phyloP scores from a whole-genome alignment of 768 basidiomycete genomes.

The Tephrocybe sp. region DNA sequence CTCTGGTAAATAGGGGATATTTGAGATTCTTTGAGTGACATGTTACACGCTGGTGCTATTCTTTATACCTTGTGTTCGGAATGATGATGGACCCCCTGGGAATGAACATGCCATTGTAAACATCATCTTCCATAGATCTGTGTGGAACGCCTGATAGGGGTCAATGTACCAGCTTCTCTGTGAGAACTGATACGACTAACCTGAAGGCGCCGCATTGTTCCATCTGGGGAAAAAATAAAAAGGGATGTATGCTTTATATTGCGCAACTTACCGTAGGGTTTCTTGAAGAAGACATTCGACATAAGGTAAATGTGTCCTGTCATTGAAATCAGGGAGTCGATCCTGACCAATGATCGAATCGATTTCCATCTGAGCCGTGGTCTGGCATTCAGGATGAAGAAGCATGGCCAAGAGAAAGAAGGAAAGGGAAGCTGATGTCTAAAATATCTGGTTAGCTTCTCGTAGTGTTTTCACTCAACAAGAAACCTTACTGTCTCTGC shows the following conservation, averaged over 20 bases:
- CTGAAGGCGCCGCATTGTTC: not conserved
- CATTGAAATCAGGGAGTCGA: conserved; percentile 22
- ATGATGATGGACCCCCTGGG: conserved; percentile 15
- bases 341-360: conserved; percentile 21
- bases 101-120: conserved; percentile 18
- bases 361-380: conserved; percentile 24
- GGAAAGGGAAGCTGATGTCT: conserved; percentile 22
- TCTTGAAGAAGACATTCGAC: conserved; percentile 15
- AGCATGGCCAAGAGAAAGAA: conserved; percentile 25
- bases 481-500: conserved; percentile 8
- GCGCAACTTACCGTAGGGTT: not conserved
- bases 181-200: not conserved
- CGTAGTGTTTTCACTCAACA: not conserved
- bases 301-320: conserved; percentile 19
- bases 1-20: not conserved
- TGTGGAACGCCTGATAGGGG: not conserved
- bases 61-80: conserved; percentile 13
- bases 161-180: not conserved
- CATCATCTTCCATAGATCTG: conserved; percentile 13
- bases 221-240: not conserved
- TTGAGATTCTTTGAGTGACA: not conserved
- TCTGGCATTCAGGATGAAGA: conserved; percentile 22
- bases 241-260: not conserved
- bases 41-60: too few relatives aligned
- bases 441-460: not conserved